A percentile compares a stretch with the other conserved stretches of the same genome.
phyloP scores from a whole-genome alignment of 2,329 filamentous ascomycete species.

The Ceratocystis harringtonii region DNA sequence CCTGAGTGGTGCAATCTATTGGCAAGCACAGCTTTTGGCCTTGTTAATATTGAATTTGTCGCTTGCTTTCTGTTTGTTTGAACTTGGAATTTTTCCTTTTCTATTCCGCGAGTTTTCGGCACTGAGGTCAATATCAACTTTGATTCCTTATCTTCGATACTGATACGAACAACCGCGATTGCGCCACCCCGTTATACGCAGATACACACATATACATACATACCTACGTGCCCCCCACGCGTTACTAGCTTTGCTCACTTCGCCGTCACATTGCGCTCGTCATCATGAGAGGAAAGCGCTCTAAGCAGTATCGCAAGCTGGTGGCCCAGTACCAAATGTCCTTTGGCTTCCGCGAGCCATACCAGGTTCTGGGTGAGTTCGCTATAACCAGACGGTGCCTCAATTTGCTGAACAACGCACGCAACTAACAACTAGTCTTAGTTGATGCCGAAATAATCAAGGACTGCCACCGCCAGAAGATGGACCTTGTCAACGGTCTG shows the following conservation, averaged over 20 bases:
- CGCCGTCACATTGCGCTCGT: not conserved
- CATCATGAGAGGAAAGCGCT: slow-evolving; percentile 36
- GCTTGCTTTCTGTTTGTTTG: too few species aligned
- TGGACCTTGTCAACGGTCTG: slow-evolving; percentile 66
- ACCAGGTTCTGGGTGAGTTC: slow-evolving; percentile 61
- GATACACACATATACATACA: not conserved
- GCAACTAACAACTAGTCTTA: slow-evolving; percentile 21
- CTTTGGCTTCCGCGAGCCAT: slow-evolving; percentile 85
- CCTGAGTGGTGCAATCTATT: too few species aligned
- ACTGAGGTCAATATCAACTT: not conserved
- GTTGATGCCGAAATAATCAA: slow-evolving; percentile 75
- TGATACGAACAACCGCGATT: not conserved
- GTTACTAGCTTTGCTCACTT: not conserved
- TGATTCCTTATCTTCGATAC: not conserved
- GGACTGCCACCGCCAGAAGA: slow-evolving; percentile 71
- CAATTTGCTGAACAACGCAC: not conserved
- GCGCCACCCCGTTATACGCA: not conserved
- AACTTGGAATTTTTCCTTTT: too few species aligned
- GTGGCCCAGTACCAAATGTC: slow-evolving; percentile 81
- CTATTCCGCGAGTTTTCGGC: too few species aligned
- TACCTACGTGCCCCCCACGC: not conserved
- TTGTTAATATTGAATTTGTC: too few species aligned
- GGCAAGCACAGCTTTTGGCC: too few species aligned
- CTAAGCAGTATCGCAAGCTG: slow-evolving; percentile 56
- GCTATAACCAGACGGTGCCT: not conserved